Evolutionary conservation across 1,284 basidiomycete species (phyloP).

Genomic region (Melampsora americana): DNA sequence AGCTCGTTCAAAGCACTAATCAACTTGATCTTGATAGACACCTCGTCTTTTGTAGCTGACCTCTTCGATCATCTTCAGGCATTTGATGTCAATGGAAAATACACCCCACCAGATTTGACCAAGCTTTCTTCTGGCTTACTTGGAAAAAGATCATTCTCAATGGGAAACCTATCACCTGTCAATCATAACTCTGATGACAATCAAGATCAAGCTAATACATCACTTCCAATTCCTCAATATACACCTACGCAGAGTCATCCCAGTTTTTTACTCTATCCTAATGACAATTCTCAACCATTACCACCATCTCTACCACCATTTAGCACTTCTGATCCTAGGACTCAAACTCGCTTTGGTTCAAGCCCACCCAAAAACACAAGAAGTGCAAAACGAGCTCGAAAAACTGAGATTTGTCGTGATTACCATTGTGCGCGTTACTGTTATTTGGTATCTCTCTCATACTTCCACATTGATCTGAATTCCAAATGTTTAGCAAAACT

Average conservation of each 20-base stretch:
- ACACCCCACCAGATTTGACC: slow-evolving; percentile 19
- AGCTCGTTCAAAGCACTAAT: background rate
- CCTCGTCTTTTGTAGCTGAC: slow-evolving; percentile 24
- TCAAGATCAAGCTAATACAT: slow-evolving; percentile 8
- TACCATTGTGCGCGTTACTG: slow-evolving; percentile 31
- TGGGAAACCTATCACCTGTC: slow-evolving; percentile 13
- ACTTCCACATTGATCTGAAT: no score
- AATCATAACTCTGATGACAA: slow-evolving; percentile 8
- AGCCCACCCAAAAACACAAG: background rate
- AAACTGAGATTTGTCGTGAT: slow-evolving; percentile 23
- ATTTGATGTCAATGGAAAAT: slow-evolving; percentile 27
- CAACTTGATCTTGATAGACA: background rate
- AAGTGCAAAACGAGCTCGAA: slow-evolving; percentile 25
- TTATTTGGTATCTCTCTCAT: background rate
- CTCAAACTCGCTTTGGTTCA: background rate
- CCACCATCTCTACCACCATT: background rate
- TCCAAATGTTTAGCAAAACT: background rate
- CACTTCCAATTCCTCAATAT: slow-evolving; percentile 40
- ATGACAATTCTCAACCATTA: slow-evolving; percentile 6
- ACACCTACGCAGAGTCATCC: slow-evolving; percentile 44
- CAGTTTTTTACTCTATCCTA: slow-evolving; percentile 35
- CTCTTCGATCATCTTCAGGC: slow-evolving; percentile 38
- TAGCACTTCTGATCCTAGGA: slow-evolving; percentile 1
- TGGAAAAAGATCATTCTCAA: slow-evolving; percentile 24
- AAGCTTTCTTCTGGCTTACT: slow-evolving; percentile 12